phyloP scores from a whole-genome alignment of 371 early-diverging fungal species.

The Chytridium lagenaria region DNA sequence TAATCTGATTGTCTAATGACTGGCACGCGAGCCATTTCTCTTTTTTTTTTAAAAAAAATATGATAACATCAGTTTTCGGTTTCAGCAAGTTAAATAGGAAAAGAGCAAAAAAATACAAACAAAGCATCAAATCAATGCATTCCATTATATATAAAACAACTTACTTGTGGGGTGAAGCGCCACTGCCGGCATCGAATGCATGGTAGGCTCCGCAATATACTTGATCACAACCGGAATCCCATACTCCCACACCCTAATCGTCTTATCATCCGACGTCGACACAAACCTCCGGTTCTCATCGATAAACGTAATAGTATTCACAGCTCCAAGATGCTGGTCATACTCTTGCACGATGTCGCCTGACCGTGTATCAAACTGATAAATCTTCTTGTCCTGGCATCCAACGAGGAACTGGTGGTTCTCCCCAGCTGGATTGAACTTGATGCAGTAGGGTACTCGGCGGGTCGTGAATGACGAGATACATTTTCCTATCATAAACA shows the following conservation, averaged over 20 bases:
- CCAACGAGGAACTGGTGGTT: slow-evolving; percentile 91
- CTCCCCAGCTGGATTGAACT: slow-evolving; percentile 87
- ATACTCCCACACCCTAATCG: slow-evolving; percentile 95
- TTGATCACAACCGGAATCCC: slow-evolving; percentile 97
- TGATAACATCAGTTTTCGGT: no score
- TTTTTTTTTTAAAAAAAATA: no score
- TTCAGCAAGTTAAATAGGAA: no score
- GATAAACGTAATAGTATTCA: slow-evolving; percentile 96
- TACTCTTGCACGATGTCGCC: slow-evolving; percentile 92
- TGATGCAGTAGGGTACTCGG: slow-evolving; percentile 86
- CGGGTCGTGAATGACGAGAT: slow-evolving; percentile 77
- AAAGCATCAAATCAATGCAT: no score
- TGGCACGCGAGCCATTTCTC: slow-evolving; percentile 94
- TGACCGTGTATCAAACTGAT: slow-evolving; percentile 81
- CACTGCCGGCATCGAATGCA: slow-evolving; percentile 95
- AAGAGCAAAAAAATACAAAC: slow-evolving; percentile 11
- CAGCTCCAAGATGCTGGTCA: slow-evolving; percentile 94
- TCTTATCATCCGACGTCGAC: slow-evolving; percentile 95
- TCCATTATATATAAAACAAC: no score
- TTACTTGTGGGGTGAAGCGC: slow-evolving; percentile 85
- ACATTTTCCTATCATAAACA: slow-evolving; percentile 66
- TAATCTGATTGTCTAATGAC: slow-evolving; percentile 93
- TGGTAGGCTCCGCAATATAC: slow-evolving; percentile 93
- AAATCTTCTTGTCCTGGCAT: slow-evolving; percentile 90
- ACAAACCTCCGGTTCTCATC: slow-evolving; percentile 94